Evolutionary conservation across 345 rosid genomes (phyloP).

Genomic region (Bretschneidera sinensis): DNA sequence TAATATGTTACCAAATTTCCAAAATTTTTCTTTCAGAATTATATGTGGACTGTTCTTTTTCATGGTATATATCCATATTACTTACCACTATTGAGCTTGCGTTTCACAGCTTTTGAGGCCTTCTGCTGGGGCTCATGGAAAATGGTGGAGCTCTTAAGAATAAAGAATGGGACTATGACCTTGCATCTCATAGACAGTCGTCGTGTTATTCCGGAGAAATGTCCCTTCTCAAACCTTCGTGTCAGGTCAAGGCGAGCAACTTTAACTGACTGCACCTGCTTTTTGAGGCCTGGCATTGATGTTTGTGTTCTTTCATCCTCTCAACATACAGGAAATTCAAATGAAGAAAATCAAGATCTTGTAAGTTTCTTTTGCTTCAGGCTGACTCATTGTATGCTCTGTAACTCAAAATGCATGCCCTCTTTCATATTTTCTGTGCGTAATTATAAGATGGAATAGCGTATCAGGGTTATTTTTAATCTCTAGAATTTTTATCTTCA

Average conservation of each 20-base stretch:
- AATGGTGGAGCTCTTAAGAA: slow-evolving; percentile 42
- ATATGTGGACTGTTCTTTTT: background rate
- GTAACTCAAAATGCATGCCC: slow-evolving; percentile 3
- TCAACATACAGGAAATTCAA: slow-evolving; percentile 13
- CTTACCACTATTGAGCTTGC: slow-evolving; percentile 4
- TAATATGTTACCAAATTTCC: background rate
- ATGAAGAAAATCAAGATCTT: slow-evolving; percentile 34
- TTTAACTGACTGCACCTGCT: slow-evolving; percentile 57
- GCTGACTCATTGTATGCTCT: background rate
- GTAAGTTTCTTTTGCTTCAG: slow-evolving; percentile 27
- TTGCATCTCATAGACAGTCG: slow-evolving; percentile 35
- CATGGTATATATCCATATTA: background rate
- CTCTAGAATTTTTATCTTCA: background rate
- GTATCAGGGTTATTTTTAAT: background rate
- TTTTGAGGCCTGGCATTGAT: slow-evolving; percentile 75
- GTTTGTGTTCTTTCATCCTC: slow-evolving; percentile 50
- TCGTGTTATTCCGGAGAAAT: slow-evolving; percentile 26
- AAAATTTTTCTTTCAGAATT: background rate
- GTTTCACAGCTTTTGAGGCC: slow-evolving; percentile 70
- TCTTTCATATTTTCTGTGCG: background rate
- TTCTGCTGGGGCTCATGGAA: slow-evolving; percentile 56
- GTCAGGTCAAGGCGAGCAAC: slow-evolving; percentile 65
- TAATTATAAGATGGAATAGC: too few species aligned
- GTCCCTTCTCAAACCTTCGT: slow-evolving; percentile 55
- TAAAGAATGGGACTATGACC: slow-evolving; percentile 47